Evolutionary conservation across 2,329 filamentous ascomycete genomes (phyloP).

Genomic region (Colletotrichum lupini): DNA sequence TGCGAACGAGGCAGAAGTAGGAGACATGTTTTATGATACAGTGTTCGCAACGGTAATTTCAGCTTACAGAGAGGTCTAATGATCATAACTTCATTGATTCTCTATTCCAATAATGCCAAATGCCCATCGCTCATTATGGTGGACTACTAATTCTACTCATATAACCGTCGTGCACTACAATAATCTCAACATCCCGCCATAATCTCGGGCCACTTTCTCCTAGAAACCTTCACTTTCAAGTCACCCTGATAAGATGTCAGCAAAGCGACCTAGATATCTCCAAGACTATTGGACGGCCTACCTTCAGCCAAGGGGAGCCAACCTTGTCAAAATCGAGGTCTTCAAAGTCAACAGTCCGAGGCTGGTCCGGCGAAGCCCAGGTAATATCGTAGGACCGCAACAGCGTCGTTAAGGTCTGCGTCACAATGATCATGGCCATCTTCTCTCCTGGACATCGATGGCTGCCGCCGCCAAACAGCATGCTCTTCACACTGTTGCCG

Average conservation of each 20-base stretch:
- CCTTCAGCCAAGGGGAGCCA: conserved; percentile 34
- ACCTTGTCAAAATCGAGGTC: conserved; percentile 34
- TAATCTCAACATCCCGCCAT: not conserved
- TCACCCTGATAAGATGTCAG: conserved; percentile 2
- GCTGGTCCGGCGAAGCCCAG: conserved; percentile 24
- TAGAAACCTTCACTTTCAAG: not conserved
- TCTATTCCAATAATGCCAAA: not conserved
- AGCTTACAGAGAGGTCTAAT: not conserved
- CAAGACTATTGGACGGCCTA: not conserved
- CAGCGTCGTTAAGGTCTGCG: conserved; percentile 27
- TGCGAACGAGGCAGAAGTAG: not conserved
- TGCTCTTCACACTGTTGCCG: not conserved
- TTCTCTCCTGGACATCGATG: conserved; percentile 30
- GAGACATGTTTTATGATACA: not conserved
- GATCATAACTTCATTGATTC: too few relatives aligned
- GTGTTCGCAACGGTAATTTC: not conserved
- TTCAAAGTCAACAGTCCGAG: conserved; percentile 16
- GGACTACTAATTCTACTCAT: not conserved
- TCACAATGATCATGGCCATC: conserved; percentile 30
- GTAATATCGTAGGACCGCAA: conserved; percentile 36
- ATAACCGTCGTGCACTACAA: not conserved
- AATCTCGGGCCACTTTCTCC: not conserved
- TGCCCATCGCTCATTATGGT: not conserved
- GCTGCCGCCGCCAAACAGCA: conserved; percentile 17
- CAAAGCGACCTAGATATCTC: not conserved